A percentile compares a stretch with the other conserved stretches of the same genome.
phyloP scores from a whole-genome alignment of 257 asterid species.

The Solanum pinnatisectum region DNA sequence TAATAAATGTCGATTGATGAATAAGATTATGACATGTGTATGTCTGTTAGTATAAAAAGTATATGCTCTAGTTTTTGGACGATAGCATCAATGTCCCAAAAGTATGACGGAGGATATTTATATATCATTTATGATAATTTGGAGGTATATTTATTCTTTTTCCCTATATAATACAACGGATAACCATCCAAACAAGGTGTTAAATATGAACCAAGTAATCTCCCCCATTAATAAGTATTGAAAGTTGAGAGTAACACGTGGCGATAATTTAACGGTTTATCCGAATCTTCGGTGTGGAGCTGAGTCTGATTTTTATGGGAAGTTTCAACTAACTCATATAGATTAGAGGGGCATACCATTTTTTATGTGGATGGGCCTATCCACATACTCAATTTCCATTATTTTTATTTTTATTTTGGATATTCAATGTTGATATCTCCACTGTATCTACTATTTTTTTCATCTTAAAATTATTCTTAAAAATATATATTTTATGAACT shows the following conservation, averaged over 20 bases:
- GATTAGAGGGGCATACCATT: not conserved
- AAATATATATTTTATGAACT: not conserved
- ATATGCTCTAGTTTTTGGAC: too few species aligned
- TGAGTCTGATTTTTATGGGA: not conserved
- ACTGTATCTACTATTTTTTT: not conserved
- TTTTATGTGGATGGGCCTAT: not conserved
- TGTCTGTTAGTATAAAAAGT: too few species aligned
- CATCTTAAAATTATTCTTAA: not conserved
- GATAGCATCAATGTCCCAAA: fast-evolving
- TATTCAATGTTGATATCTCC: not conserved
- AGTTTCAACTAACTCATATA: not conserved
- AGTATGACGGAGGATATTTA: too few species aligned
- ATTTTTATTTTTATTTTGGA: too few species aligned
- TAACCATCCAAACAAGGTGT: too few species aligned
- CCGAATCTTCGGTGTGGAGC: not conserved
- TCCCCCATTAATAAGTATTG: not conserved
- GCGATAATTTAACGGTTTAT: not conserved
- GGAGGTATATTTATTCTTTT: too few species aligned
- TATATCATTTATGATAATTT: too few species aligned
- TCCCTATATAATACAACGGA: too few species aligned
- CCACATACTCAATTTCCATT: not conserved
- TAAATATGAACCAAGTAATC: not conserved
- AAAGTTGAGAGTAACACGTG: not conserved
- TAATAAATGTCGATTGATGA: too few species aligned
- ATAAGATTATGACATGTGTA: too few species aligned